Base-by-base conservation (phyloP, 805 yeast species). In the Nakazawaea siamensis region DNA sequence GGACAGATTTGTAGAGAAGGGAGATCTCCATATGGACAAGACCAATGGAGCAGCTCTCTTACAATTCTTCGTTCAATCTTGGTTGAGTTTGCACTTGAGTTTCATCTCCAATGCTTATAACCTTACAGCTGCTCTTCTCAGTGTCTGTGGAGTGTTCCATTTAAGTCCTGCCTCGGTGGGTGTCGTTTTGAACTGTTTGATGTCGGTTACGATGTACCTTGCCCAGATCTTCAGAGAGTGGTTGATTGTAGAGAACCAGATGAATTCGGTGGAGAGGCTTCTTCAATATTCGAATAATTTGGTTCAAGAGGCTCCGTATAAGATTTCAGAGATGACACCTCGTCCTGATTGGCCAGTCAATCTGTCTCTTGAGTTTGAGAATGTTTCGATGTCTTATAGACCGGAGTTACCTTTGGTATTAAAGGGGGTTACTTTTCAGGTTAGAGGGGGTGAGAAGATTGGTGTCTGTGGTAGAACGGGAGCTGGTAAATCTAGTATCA, bases 401-500 rank as follows among this genome's bases (percentile, higher is more conserved):
- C 71, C 70, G 8, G 72, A 64, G 2, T 62, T 81, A 29, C 90
- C 90, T 4, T 52, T 66, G 20, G 90, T 80, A 3, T 60, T 83
- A 50, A 72, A 77, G 41, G 58, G 74, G 39, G 57, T 82, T 34
- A 54, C 52, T 28, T 58, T 80, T 27, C 53, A 56, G 12, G 55
- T 73, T 8, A 55, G 61, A 27, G 70, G 70, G 10, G 72, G 75
- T 18, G 76, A 69, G 47, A 74, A 73, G 47, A 60, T 76, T 41
- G 83, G 82, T 31, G 72, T 76, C 36, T 74, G 80, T 59, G 83
- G 83, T 37, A 63, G 81, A 51, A 76, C 82, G 2, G 83, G 83
- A 34, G 81, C 82, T 31, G 83, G 83, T 31, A 83, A 83, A 52
- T 74, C 84, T 12, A 73, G 88, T 2, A 73, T 83, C 34, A 76